phyloP scores from a whole-genome alignment of 2,329 filamentous ascomycete species.

The Colletotrichum nymphaeae region DNA sequence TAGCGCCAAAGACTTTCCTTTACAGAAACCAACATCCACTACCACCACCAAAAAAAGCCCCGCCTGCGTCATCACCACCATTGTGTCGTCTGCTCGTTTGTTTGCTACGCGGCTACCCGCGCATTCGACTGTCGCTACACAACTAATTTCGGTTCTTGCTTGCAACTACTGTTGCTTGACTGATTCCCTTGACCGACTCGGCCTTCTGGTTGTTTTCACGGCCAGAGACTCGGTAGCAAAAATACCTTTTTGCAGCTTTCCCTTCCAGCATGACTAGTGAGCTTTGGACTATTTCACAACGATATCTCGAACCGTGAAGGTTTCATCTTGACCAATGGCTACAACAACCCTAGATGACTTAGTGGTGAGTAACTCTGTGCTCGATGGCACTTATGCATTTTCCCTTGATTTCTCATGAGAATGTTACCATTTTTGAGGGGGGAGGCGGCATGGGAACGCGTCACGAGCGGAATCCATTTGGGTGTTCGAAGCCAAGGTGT shows the following conservation, averaged over 20 bases:
- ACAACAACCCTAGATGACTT: slow-evolving; percentile 28
- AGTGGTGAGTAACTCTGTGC: slow-evolving; percentile 17
- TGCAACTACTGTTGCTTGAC: not conserved
- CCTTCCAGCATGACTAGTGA: slow-evolving; percentile 24
- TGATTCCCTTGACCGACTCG: not conserved
- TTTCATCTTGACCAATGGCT: slow-evolving; percentile 5
- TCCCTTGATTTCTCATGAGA: not conserved
- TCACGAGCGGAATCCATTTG: not conserved
- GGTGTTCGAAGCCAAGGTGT: not conserved
- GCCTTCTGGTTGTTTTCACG: not conserved
- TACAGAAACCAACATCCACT: not conserved
- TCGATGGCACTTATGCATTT: not conserved
- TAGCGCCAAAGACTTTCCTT: slow-evolving; percentile 1
- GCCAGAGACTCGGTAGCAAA: not conserved
- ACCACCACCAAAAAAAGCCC: not conserved
- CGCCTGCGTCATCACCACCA: slow-evolving; percentile 15
- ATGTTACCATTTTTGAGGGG: not conserved
- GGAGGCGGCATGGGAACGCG: not conserved
- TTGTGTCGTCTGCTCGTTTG: not conserved
- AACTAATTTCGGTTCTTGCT: not conserved
- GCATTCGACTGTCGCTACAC: not conserved
- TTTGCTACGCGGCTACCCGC: not conserved
- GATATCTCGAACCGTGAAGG: slow-evolving; percentile 32
- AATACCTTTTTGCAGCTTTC: not conserved
- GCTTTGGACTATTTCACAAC: slow-evolving; percentile 23